Evolutionary conservation across 805 yeast genomes (phyloP), one percentile per base, ranked within the genome.

Genomic region (Scheffersomyces stipitis): DNA sequence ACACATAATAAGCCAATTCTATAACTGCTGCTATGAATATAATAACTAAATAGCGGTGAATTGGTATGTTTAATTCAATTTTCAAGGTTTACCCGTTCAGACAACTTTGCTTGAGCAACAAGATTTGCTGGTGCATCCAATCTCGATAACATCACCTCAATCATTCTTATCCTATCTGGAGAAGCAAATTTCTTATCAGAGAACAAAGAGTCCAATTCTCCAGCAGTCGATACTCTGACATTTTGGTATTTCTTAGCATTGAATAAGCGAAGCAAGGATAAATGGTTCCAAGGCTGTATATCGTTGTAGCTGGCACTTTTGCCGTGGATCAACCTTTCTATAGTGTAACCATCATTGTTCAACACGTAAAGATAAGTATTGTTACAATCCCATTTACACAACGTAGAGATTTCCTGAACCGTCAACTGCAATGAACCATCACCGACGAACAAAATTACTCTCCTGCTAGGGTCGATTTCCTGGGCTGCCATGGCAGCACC

Each of bases 401-500:
- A 43, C 23, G 53, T 45, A 30, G 54, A 49, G 31, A 50, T 47
- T 38, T 48, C 55, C 34, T 46, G 52, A n/a, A 46, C 54, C n/a
- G 55, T 50, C 49, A 50, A 49, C 34, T 50, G 55, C 28, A 50
- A 40, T 13, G 55, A 50, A 20, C 55, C 55, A 33, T 50, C 55
- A 24, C 55, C 55, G 15, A 49, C 48, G 26, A 50, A 50, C 28
- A 50, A 38, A 26, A 50, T 45, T n/a, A 50, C 55, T 38, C 55
- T 41, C 26, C 37, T 40, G 24, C 37, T 30, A 9, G 65, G 64
- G 35, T 53, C 63, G 28, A 52, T 32, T 28, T 62, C 68, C 36
- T 55, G 55, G 13, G 66, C 64, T 9, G 66, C 68, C 37, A 49
- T 48, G 1, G 49, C 64, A 6, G 68, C 68, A 26, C 68, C 68